Base-by-base conservation (phyloP, 495 filamentous ascomycete genomes). In the Margaritispora aquatica region DNA sequence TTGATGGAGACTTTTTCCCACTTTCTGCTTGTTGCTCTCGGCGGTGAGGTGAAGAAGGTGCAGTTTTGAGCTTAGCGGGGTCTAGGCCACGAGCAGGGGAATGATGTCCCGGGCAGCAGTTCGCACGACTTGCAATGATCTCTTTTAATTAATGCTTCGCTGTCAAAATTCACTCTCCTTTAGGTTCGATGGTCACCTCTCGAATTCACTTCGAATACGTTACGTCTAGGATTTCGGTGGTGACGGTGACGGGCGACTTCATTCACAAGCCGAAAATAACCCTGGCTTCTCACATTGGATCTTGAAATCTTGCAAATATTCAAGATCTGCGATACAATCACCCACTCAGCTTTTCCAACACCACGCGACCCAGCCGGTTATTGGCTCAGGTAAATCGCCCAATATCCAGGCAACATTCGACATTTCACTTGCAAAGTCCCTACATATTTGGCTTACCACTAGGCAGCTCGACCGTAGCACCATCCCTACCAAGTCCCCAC, bases 341-440 rank as follows among this genome's bases (percentile, higher is more conserved):
- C n/a, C n/a, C n/a, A 55, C 44, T 44, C 58, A 51, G 58, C 2
- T 49, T 44, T 49, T 17, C 31, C 23, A 9, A 49, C 38, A 57
- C 52, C 59, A 62, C 59, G 59, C 59, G 59, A 62, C 54, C 56
- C 26, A 1, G 41, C 26, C 27, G 26, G 9, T 48, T 49, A 62
- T 61, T 61, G 58, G 58, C 24, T 51, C 58, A 55, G 38, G 11
- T 17, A 9, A 55, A 24, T 22, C 26, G 31, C 58, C 22, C 34
- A 57, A 27, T 26, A 26, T 26, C 46, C 31, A 57, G 47, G 53
- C 41, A 51, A 27, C 47, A 13, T 27, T 23, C 52, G 59, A 60
- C 21, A 22, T 53, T 26, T 53, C 44, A 34, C n/a, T n/a, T n/a
- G n/a, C n/a, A n/a, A n/a, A n/a, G n/a, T n/a, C n/a, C n/a, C n/a